phyloP scores from a whole-genome alignment of 2,329 filamentous ascomycete species.

The Trichophyton verrucosum region DNA sequence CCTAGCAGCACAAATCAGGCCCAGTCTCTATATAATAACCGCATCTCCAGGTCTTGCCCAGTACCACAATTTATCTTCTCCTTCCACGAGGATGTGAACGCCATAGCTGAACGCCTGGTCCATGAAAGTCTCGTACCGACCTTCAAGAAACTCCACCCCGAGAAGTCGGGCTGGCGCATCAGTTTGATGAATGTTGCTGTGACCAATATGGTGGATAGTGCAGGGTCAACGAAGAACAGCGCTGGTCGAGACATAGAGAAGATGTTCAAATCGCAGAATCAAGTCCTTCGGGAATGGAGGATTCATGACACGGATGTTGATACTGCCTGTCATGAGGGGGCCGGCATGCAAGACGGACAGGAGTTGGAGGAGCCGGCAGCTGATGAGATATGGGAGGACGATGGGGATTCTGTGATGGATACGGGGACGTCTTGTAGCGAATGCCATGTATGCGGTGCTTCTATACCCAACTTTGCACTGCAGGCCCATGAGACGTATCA shows the following conservation, averaged over 20 bases:
- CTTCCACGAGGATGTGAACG: slow-evolving; percentile 45
- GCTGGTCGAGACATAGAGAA: slow-evolving; percentile 63
- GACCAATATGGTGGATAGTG: slow-evolving; percentile 62
- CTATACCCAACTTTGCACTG: slow-evolving; percentile 40
- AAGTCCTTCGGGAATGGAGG: slow-evolving; percentile 21
- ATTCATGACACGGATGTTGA: slow-evolving; percentile 8
- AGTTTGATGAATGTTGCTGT: slow-evolving; percentile 78
- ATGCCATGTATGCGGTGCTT: slow-evolving; percentile 34
- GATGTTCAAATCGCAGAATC: slow-evolving; percentile 71
- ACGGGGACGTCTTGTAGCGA: slow-evolving; percentile 21
- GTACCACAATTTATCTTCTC: slow-evolving; percentile 64
- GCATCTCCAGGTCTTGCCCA: slow-evolving; percentile 62
- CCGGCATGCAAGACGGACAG: no score
- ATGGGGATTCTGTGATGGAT: slow-evolving; percentile 18
- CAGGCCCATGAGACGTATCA: slow-evolving; percentile 40
- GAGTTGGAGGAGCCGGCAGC: slow-evolving; percentile 7
- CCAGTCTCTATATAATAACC: slow-evolving; percentile 45
- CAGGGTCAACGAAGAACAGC: slow-evolving; percentile 39
- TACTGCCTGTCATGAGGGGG: background rate
- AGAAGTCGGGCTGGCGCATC: slow-evolving; percentile 61
- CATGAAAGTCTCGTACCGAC: slow-evolving; percentile 56
- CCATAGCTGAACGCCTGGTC: slow-evolving; percentile 56
- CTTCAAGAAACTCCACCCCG: slow-evolving; percentile 61
- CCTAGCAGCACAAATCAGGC: slow-evolving; percentile 36
- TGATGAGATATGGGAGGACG: slow-evolving; percentile 24